phyloP scores from a whole-genome alignment of 495 filamentous ascomycete genomes.

The Pyrenopolyporus hunteri region DNA sequence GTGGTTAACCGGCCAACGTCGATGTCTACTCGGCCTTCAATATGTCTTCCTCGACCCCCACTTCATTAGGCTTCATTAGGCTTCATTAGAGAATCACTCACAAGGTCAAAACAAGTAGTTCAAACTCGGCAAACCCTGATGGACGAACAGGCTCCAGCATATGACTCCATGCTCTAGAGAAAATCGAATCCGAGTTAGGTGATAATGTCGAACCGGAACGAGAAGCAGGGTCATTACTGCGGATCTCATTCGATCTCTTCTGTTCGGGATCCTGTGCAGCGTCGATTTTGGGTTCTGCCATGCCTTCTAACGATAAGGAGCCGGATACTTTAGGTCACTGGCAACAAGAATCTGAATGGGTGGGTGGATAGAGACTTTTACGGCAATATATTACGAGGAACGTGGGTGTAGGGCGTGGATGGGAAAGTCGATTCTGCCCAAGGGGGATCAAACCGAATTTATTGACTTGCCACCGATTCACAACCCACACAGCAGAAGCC shows the following conservation, averaged over 20 bases:
- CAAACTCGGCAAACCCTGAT: conserved; percentile 46
- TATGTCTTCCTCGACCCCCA: neutral
- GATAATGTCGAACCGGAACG: conserved; percentile 4
- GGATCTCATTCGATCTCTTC: conserved; percentile 10
- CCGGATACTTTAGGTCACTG: neutral
- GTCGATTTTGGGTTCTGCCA: conserved; percentile 17
- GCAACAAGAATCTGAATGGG: neutral
- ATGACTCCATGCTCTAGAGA: conserved; percentile 44
- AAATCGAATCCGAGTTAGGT: conserved; percentile 10
- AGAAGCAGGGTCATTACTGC: conserved; percentile 1
- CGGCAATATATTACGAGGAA: neutral
- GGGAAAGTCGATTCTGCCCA: neutral
- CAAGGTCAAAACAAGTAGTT: conserved; percentile 53
- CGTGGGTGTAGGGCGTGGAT: conserved; percentile 2
- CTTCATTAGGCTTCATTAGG: neutral
- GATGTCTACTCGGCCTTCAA: neutral
- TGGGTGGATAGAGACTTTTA: too few species aligned
- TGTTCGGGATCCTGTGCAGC: conserved; percentile 9
- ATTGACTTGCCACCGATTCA: conserved; percentile 14
- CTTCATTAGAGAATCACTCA: conserved; percentile 30
- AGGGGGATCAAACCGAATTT: conserved; percentile 24
- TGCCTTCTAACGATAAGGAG: neutral
- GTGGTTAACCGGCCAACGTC: neutral
- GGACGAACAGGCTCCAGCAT: conserved; percentile 47
- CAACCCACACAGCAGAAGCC: conserved; percentile 11